Evolutionary conservation across 1,284 basidiomycete species (phyloP).

Genomic region (Fomitopsis betulina): DNA sequence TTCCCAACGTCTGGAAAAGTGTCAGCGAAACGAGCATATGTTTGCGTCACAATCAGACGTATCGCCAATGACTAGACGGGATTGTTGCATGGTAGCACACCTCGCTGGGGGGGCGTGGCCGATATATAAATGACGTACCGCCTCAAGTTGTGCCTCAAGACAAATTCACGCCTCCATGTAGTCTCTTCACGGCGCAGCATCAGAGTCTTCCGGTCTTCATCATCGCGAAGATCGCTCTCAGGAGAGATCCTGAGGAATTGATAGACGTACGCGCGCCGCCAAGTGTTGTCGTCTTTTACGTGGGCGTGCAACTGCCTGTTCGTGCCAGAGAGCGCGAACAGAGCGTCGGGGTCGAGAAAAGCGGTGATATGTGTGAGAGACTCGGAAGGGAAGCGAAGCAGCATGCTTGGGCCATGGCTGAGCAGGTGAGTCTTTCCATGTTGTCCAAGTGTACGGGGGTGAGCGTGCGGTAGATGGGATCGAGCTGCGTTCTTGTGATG

Average conservation of each 20-base stretch:
- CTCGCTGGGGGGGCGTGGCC: neutral
- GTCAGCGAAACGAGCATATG: neutral
- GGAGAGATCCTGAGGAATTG: slow-evolving; percentile 67
- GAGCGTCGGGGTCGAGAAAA: slow-evolving; percentile 62
- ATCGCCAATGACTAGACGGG: too few relatives aligned
- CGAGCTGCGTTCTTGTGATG: slow-evolving; percentile 25
- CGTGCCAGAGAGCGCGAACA: slow-evolving; percentile 55
- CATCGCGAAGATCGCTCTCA: slow-evolving; percentile 46
- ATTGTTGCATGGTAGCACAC: neutral
- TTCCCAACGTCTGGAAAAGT: slow-evolving; percentile 61
- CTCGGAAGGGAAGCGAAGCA: slow-evolving; percentile 63
- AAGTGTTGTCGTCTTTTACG: slow-evolving; percentile 77
- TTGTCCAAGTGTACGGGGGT: slow-evolving; percentile 31
- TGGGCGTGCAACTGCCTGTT: slow-evolving; percentile 56
- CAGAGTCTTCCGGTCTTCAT: slow-evolving; percentile 25
- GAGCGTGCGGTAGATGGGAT: slow-evolving; percentile 20
- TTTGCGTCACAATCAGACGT: too few relatives aligned
- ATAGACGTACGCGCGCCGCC: slow-evolving; percentile 75
- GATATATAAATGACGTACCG: slow-evolving; percentile 37
- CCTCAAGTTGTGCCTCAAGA: slow-evolving; percentile 46
- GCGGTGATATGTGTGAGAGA: slow-evolving; percentile 79
- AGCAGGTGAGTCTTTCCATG: slow-evolving; percentile 41
- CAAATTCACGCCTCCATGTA: slow-evolving; percentile 69
- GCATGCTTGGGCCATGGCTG: slow-evolving; percentile 21
- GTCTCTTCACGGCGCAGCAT: slow-evolving; percentile 52